These are phyloP conservation scores for Evansstolkia leycettana DNA, from an alignment of 495 filamentous ascomycete genomes.

Conservation along the genomic window DNA sequence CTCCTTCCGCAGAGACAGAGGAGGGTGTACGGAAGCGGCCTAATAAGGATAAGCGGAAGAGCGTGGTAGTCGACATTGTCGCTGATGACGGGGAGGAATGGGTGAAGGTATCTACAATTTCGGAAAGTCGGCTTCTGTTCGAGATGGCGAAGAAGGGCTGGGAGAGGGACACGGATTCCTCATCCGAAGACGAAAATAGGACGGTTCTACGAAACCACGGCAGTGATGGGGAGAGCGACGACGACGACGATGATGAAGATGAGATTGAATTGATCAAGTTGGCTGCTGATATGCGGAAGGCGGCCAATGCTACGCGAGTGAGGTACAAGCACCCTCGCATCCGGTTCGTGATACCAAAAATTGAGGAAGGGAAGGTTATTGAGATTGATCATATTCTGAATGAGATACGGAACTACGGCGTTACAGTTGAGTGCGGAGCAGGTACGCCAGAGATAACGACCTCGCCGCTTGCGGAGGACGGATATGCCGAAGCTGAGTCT, in stretches of 20 bases:
- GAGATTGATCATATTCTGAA: constrained; percentile 47
- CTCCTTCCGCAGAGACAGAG: no score
- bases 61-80: constrained; percentile 36
- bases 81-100: constrained; percentile 43
- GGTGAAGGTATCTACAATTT: constrained; percentile 51
- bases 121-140: constrained; percentile 42
- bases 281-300: constrained; percentile 40
- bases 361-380: constrained; percentile 32
- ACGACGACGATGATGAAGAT: constrained; percentile 31
- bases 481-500: constrained; percentile 8
- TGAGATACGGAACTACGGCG: constrained; percentile 43
- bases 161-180: constrained; percentile 32
- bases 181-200: constrained; percentile 15
- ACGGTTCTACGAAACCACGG: constrained; percentile 22
- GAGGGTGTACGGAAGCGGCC: constrained; percentile 11
- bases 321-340: constrained; percentile 46
- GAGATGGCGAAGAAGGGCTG: constrained; percentile 55
- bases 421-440: constrained; percentile 35
- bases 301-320: constrained; percentile 39
- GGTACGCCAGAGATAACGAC: constrained; percentile 7
- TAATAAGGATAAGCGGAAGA: constrained; percentile 28
- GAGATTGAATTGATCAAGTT: constrained; percentile 45
- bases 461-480: not conserved
- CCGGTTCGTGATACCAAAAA: constrained; percentile 47
- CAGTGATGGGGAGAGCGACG: constrained; percentile 11